Base-by-base conservation (phyloP, 2,329 filamentous ascomycete species). In the Zymoseptoria ardabiliae region DNA sequence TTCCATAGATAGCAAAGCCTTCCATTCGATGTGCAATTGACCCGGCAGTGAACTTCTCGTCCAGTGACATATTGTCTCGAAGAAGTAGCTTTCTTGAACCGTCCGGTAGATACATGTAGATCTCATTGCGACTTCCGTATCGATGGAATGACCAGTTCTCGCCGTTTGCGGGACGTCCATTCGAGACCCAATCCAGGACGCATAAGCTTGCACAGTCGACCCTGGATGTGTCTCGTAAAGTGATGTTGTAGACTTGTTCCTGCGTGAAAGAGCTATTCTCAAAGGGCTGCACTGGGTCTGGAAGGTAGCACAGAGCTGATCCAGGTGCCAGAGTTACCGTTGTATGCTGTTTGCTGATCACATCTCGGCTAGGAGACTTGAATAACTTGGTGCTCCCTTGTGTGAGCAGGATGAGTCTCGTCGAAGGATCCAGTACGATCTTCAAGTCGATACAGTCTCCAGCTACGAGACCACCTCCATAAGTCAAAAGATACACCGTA, bases 381-480 rank as follows among this genome's bases (percentile, higher is more conserved):
- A 96, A 97, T 68, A 99, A 86, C 77, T 97, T 99, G 61, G 94
- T 97, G 75, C 91, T 91, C 56, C 93, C 93, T 78, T 86, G 83
- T 0, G 82, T 81, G 25, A 81, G 74, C 17, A 81, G 72, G 8
- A 83, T 76, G 57, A 97, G 82, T 61, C 85, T 86, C 4, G 90
- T 87, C 2, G 77, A 75, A 2, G 79, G 67, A 10, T 84, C 82
- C 53, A 96, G 79, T 9, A 82, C 80, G 62, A 96, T 82, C 20
- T 79, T 78, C 23, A 99, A 82, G 69, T 87, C 80, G 72, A 97
- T 87, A 64, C 83, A 80, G 73, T 99, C 94, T 50, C 92, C 91
- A 11, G 88, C 90, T 1, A 99, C 89, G 13, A 99, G 84, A 1
- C 94, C 94, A 50, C 94, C 94, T 54, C 94, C 94, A 72, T 97